Evolutionary conservation across 768 basidiomycete species (phyloP), one percentile per base, ranked within the genome.

Genomic region (Tephrocybe rancida): DNA sequence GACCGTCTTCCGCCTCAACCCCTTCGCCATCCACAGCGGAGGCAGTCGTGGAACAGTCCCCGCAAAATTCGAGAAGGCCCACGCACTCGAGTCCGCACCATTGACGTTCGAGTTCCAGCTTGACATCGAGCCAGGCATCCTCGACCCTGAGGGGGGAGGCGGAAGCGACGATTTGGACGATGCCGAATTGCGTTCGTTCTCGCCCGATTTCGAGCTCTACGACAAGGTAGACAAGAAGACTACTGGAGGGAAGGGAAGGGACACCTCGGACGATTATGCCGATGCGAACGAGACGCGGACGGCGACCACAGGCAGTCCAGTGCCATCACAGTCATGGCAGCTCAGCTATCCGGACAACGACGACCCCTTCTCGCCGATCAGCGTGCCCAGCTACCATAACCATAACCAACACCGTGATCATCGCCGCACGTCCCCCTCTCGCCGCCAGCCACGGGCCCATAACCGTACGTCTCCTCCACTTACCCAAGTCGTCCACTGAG

Each of bases 1-100:
- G 89, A 81, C 82, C 38, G 82, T 85, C 19, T 88, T 91, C 66
- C 80, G 89, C 7, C 77, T 90, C 60, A 86, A 90, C 67, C 88
- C 87, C 0, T 91, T 91, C 60, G 79, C 87, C 21, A 82, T 85
- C 71, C 83, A 87, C 58, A 81, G 74, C 53, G 77, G 74, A 26
- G 63, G 67, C 3, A 71, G 76, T 34, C 75, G 76, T 43, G 73
- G 75, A 3, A 55, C 69, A 2, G 67, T 73, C 5, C 59, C 64
- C 1, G 56, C 57, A 9, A 71, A 68, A 9, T 73, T 75, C 50
- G 76, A 79, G 48, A 80, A 82, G 48, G 79, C 85, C 4, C 79
- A 80, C 0, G 82, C 88, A 0, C 72, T 88, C 46, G 80, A 81
- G 1, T 74, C 85, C 55, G 79, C 82, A 50, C 87, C 87, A 5